Conservation (phyloP, 345 rosid genomes). For the Barbarea vulgaris region DNA sequence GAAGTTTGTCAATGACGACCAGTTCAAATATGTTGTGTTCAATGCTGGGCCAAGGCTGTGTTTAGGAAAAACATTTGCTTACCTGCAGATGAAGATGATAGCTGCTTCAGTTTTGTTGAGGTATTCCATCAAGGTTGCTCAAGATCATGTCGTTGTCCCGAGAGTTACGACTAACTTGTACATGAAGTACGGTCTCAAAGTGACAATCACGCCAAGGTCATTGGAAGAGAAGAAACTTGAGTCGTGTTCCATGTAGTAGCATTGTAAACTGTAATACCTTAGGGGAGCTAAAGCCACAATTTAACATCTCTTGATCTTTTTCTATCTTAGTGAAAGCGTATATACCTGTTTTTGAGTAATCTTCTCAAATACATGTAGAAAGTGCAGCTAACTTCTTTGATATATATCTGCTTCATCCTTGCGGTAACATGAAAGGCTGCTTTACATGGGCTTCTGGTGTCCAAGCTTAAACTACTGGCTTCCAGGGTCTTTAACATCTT, state of each 20-base stretch:
- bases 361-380: background rate
- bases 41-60: conserved; percentile 51
- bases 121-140: conserved; percentile 38
- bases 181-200: conserved; percentile 37
- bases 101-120: conserved; percentile 37
- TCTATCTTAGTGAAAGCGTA: background rate
- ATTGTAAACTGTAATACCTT: conserved; percentile 22
- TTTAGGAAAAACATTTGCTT: conserved; percentile 49
- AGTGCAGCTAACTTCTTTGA: background rate
- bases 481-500: too few relatives aligned
- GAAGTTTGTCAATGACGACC: conserved; percentile 31
- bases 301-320: background rate
- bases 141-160: conserved; percentile 26
- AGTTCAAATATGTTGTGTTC: conserved; percentile 47
- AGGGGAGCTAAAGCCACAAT: conserved; percentile 13
- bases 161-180: conserved; percentile 35
- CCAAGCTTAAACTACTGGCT: too few relatives aligned
- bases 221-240: conserved; percentile 17
- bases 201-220: conserved; percentile 31
- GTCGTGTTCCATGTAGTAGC: conserved; percentile 8
- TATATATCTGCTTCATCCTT: background rate
- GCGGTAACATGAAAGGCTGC: too few relatives aligned
- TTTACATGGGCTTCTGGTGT: too few relatives aligned
- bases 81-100: conserved; percentile 49
- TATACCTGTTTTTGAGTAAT: background rate